Evolutionary conservation across 805 yeast genomes (phyloP).

Genomic region (Candida glaebosa): DNA sequence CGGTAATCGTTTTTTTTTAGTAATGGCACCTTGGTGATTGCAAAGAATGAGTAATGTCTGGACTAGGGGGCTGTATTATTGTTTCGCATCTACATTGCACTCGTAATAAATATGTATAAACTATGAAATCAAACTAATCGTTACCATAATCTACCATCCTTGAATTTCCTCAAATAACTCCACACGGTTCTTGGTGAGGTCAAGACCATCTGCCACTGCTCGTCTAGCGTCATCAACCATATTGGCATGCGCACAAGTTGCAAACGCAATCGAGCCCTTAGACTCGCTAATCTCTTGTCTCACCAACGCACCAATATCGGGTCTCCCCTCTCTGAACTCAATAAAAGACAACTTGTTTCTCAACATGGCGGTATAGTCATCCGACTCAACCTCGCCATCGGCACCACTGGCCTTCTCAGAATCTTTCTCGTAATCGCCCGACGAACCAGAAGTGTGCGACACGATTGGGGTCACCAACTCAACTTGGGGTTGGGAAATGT

Average conservation of each 20-base stretch:
- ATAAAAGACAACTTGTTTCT: conserved; percentile 24
- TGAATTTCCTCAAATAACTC: conserved; percentile 33
- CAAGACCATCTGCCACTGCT: conserved; percentile 20
- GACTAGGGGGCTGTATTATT: neutral
- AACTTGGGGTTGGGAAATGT: conserved; percentile 34
- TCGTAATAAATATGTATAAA: neutral
- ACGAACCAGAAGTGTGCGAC: neutral
- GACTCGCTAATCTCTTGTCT: conserved; percentile 30
- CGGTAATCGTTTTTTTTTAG: neutral
- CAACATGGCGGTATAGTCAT: conserved; percentile 1
- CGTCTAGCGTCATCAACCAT: conserved; percentile 34
- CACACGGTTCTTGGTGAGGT: conserved; percentile 21
- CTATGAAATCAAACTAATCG: neutral
- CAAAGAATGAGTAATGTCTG: too few relatives aligned
- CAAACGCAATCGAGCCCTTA: conserved; percentile 40
- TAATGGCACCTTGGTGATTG: neutral
- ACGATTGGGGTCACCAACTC: conserved; percentile 5
- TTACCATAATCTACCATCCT: conserved; percentile 20
- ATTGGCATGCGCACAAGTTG: conserved; percentile 46
- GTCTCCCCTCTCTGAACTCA: conserved; percentile 42
- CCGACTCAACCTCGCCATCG: neutral
- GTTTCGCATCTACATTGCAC: neutral
- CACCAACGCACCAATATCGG: conserved; percentile 32
- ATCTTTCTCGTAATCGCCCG: conserved; percentile 2
- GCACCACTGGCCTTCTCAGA: neutral